Evolutionary conservation across 2,329 filamentous ascomycete species (phyloP), one percentile per base, ranked within the genome.

Genomic region (Thermothelomyces thermophilus): DNA sequence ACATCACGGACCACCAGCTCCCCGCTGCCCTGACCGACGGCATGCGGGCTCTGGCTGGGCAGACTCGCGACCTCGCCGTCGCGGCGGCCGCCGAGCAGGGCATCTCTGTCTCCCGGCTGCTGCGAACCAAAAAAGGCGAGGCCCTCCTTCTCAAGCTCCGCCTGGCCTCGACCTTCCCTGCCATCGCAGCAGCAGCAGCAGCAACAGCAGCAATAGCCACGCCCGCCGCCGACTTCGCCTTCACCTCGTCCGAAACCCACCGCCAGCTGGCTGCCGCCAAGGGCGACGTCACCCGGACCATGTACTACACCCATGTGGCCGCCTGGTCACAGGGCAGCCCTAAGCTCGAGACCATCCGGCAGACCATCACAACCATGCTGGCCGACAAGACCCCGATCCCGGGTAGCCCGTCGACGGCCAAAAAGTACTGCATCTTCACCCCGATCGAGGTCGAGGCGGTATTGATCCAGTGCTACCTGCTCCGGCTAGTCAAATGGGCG

Each of bases 111-210:
- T 0, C 20, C 24, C 42, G 26, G 0, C 26, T 53, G 37, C 45
- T 56, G 2, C 49, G 53, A 35, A 48, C 22, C 51, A 34, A 30
- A 7, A 10, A 31, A 11, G 49, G 45, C 40, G 37, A 56, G 26
- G 20, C 14, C 33, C 11, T 49, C 20, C 49, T 57, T n/a, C 42
- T 49, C 42, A 49, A 51, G 19, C 56, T 59, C 26, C 57, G 56
- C 2, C 51, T 59, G 1, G 54, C 56, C 3, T 54, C 56, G 10
- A 58, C 46, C 39, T 59, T 59, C 52, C 57, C 57, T 0, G 47
- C 47, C 36, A 55, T 57, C 20, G 48, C 52, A n/a, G n/a, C n/a
- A n/a, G n/a, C n/a, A n/a, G n/a, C n/a, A n/a, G n/a, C n/a, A n/a
- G n/a, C n/a, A n/a, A n/a, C n/a, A n/a, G n/a, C n/a, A n/a, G n/a